Evolutionary conservation across 441 rosid species (phyloP).

Genomic region (Populus trichocarpa): DNA sequence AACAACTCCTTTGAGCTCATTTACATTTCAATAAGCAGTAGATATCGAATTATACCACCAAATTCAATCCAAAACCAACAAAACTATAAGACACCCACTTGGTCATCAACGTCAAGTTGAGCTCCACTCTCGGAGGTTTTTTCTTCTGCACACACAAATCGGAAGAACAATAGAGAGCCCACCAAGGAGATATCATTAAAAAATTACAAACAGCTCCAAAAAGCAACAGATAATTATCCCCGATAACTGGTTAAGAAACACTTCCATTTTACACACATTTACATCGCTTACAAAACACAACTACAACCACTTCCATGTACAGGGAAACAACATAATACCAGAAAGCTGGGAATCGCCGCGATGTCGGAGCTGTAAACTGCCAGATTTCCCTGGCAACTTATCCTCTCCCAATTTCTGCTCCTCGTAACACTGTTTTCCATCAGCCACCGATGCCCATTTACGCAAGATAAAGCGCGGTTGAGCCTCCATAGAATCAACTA

Average conservation of each 20-base stretch:
- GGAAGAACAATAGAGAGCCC: constrained; percentile 18
- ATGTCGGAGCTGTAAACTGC: constrained; percentile 40
- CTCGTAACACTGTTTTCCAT: constrained; percentile 23
- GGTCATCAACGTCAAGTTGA: constrained; percentile 35
- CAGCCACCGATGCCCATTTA: constrained; percentile 64
- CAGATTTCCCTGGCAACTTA: constrained; percentile 25
- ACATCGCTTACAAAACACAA: not conserved
- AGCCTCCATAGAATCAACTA: constrained; percentile 42
- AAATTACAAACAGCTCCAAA: not conserved
- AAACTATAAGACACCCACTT: constrained; percentile 31
- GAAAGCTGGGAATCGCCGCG: constrained; percentile 38
- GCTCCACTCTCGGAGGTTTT: constrained; percentile 22
- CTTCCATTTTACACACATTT: not conserved
- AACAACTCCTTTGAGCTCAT: not conserved
- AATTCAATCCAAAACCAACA: not conserved
- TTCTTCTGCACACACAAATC: constrained; percentile 32
- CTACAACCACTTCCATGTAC: not conserved
- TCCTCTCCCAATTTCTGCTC: constrained; percentile 32
- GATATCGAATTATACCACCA: not conserved
- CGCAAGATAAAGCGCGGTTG: constrained; percentile 56
- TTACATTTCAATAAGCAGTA: not conserved
- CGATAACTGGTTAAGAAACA: not conserved
- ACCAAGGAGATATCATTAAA: not conserved
- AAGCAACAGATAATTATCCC: not conserved
- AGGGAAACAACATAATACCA: constrained; percentile 36